Evolutionary conservation across 1,284 basidiomycete species (phyloP).

Genomic region (Leccinum pachyderme): DNA sequence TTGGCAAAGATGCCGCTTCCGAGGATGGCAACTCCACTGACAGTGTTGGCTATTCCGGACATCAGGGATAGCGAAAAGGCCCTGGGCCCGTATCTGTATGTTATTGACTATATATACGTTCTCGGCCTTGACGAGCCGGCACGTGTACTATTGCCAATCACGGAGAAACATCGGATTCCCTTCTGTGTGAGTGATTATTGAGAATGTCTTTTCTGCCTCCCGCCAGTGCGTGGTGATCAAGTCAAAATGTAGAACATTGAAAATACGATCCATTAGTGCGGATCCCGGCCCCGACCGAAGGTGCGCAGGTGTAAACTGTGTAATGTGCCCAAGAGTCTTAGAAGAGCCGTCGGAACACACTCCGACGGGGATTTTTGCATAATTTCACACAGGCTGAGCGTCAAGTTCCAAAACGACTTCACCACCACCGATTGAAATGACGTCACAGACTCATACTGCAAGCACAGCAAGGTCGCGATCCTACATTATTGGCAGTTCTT

Average conservation of each 20-base stretch:
- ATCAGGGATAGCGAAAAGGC: constrained; percentile 8
- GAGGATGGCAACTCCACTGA: constrained; percentile 57
- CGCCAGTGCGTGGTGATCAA: neutral
- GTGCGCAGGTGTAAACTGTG: no score
- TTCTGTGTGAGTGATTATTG: constrained; percentile 2
- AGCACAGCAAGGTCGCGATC: no score
- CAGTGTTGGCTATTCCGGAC: constrained; percentile 21
- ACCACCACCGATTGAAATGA: no score
- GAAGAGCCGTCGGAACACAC: no score
- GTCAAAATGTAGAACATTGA: constrained; percentile 6
- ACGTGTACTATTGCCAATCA: neutral
- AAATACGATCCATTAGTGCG: neutral
- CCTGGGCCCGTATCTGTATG: neutral
- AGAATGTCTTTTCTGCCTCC: neutral
- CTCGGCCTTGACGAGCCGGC: no score
- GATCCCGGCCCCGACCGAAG: neutral
- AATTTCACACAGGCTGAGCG: neutral
- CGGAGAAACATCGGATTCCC: constrained; percentile 6
- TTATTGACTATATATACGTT: neutral
- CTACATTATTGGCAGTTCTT: no score
- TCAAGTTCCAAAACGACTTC: neutral
- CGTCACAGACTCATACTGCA: no score
- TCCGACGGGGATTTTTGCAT: no score
- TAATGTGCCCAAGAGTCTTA: no score
- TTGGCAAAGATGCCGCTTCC: constrained; percentile 74